phyloP scores from a whole-genome alignment of 2,329 filamentous ascomycete genomes.

The Pseudocercospora musae region DNA sequence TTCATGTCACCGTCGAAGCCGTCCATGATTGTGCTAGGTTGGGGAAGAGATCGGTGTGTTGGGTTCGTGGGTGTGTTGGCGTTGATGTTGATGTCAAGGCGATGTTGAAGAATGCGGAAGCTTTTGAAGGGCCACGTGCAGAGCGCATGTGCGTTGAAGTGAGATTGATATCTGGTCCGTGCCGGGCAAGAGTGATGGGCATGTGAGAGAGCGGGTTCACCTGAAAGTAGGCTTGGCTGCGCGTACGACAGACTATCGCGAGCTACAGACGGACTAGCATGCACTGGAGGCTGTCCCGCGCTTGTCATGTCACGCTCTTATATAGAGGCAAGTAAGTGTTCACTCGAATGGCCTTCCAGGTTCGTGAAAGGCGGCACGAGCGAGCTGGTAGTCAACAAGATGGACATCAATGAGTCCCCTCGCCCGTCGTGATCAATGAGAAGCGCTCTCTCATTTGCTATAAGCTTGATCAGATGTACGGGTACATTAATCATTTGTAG shows the following conservation, averaged over 20 bases:
- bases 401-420: neutral
- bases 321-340: neutral
- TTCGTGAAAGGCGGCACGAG: neutral
- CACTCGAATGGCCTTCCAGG: neutral
- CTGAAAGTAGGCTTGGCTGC: neutral
- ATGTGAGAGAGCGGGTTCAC: neutral
- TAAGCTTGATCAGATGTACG: no score
- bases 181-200: neutral
- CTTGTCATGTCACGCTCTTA: neutral
- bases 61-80: neutral
- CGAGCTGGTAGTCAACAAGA: neutral
- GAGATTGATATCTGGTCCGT: neutral
- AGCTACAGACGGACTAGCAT: neutral
- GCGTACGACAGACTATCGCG: neutral
- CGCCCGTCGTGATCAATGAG: neutral
- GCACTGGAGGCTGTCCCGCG: neutral
- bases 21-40: neutral
- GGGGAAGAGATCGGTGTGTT: neutral
- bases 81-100: neutral
- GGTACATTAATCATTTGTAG: neutral
- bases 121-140: neutral
- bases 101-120: neutral
- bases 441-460: neutral
- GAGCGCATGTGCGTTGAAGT: neutral
- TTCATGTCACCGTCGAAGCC: constrained; percentile 14